Conservation (phyloP, 208 protist genomes). For the Blechomonas ayalai region DNA sequence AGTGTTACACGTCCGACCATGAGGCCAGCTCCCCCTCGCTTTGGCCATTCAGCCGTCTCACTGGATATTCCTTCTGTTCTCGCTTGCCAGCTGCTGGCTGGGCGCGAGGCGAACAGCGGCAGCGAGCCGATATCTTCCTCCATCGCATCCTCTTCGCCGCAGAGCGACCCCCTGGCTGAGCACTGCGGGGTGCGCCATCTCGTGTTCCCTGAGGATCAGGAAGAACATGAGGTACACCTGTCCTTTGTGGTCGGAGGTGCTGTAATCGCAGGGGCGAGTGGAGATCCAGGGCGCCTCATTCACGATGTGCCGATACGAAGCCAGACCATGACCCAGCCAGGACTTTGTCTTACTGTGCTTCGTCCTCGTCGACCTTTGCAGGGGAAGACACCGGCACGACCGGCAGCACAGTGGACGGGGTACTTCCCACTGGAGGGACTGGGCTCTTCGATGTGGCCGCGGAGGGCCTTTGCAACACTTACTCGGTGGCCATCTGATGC, state of each 20-base stretch:
- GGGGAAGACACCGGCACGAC: constrained; percentile 5
- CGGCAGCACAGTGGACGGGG: constrained; percentile 16
- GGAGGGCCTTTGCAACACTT: constrained; percentile 53
- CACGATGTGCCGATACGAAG: constrained; percentile 9
- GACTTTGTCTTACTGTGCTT: constrained; percentile 17
- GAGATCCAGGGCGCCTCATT: constrained; percentile 4
- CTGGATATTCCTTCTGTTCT: no score
- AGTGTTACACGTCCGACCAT: no score
- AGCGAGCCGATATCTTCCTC: constrained; percentile 1
- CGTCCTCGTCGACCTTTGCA: not conserved
- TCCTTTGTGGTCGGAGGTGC: constrained; percentile 20
- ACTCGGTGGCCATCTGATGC: constrained; percentile 28
- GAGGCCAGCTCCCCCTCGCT: no score
- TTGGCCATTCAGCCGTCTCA: no score
- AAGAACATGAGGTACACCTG: constrained; percentile 10
- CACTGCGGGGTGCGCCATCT: no score
- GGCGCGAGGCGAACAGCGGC: no score
- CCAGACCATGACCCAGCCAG: constrained; percentile 14
- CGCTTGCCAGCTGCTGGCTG: no score
- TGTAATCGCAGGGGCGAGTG: not conserved
- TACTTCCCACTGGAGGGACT: constrained; percentile 27
- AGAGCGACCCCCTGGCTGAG: no score
- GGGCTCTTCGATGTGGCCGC: constrained; percentile 12
- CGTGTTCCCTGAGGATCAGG: not conserved
- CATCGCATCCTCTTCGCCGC: no score